Base-by-base conservation (phyloP, 805 yeast species). In the Ogataea nitratoaversa region DNA sequence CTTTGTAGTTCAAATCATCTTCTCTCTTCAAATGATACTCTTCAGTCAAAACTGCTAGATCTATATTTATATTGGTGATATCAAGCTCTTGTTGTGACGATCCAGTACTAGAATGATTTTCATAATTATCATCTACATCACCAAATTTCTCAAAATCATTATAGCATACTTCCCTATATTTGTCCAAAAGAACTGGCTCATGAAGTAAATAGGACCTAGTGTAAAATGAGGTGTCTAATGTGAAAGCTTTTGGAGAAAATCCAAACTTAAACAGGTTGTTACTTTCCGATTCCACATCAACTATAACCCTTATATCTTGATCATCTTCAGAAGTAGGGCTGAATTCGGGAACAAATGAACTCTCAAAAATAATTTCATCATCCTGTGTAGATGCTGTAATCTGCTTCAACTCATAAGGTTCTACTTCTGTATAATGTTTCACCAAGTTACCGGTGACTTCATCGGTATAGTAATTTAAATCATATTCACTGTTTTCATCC, bases 401-500 rank as follows among this genome's bases (percentile, higher is more conserved):
- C 3, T 17, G 29, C 18, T 34, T 34, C 2, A 16, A 16, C 25
- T 29, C 37, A 14, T 23, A 14, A 1, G 37, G 32, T 8, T 28
- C 19, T 17, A 19, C 32, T 11, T 40, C 47, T 2, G 32, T 39
- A 9, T 35, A 28, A 29, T 49, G 48, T 19, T 40, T 44, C n/a
- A 46, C 34, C 17, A 39, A 30, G 6, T 39, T 35, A 5, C 55
- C 57, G 3, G 54, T 41, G 4, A 50, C 55, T 33, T 53, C 57
- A 31, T 53, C 54, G 2, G 36, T 39, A 32, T 44, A 48, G 16
- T 40, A 42, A 14, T 44, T 31, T 19, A 50, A 32, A 4, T 34
- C 40, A 13, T 34, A 42, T 0, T 31, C 40, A 18, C 35, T 16
- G 8, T 17, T 20, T 3, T 43, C 45, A 16, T 44, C 49, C 9